Evolutionary conservation across 169 alveolate genomes (phyloP).

Genomic region (Theileria orientalis): DNA sequence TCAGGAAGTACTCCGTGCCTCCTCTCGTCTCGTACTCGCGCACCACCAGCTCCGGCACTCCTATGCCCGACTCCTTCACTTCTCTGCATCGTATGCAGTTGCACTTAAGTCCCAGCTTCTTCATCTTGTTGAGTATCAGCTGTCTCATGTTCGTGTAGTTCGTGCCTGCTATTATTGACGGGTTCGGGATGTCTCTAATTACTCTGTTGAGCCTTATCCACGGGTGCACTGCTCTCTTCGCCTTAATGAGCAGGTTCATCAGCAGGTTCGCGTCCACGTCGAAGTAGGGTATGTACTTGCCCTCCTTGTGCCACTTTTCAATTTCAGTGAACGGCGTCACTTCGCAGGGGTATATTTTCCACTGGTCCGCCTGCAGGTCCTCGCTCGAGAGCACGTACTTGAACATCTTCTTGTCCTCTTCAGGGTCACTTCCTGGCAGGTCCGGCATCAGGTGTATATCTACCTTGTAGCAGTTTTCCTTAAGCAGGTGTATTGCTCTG

Average conservation of each 20-base stretch:
- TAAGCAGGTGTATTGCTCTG: constrained; percentile 83
- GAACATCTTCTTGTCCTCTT: constrained; percentile 86
- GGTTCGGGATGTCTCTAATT: constrained; percentile 92
- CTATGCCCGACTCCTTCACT: constrained; percentile 75
- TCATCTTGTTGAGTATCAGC: constrained; percentile 78
- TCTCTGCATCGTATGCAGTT: constrained; percentile 92
- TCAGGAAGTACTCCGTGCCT: constrained; percentile 75
- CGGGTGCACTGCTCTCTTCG: constrained; percentile 89
- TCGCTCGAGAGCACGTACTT: constrained; percentile 78
- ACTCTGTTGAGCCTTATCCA: constrained; percentile 92
- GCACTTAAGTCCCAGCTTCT: constrained; percentile 79
- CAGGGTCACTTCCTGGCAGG: constrained; percentile 83
- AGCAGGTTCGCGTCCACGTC: constrained; percentile 80
- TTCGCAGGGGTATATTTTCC: constrained; percentile 95
- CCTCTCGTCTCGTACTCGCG: constrained; percentile 71
- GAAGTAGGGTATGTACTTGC: constrained; percentile 85
- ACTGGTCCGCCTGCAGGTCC: constrained; percentile 91
- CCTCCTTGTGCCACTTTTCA: constrained; percentile 85
- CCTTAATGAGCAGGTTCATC: constrained; percentile 73
- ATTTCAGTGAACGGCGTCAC: constrained; percentile 89
- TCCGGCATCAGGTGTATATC: constrained; percentile 94
- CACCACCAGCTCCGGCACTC: constrained; percentile 40
- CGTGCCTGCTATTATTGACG: constrained; percentile 91
- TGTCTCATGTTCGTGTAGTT: constrained; percentile 89
- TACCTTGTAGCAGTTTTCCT: constrained; percentile 90